Evolutionary conservation across 768 basidiomycete species (phyloP).

Genomic region (Cystobasidiopsis lactophilus): DNA sequence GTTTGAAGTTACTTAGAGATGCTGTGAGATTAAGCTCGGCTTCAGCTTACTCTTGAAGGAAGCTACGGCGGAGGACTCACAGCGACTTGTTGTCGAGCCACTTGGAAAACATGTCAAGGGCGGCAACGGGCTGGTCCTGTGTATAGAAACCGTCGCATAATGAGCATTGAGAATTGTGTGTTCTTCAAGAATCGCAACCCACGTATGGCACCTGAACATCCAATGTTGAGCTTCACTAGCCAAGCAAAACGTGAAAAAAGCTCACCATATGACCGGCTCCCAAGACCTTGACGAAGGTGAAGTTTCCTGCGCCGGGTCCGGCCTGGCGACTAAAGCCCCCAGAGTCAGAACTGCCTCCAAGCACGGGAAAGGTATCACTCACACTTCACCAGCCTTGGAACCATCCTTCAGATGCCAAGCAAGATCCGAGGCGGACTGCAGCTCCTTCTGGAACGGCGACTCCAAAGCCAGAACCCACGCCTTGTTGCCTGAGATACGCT

Average conservation of each 20-base stretch:
- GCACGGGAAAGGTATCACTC: slow-evolving; percentile 40
- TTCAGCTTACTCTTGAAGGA: too few relatives aligned
- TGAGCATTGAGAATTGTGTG: background rate
- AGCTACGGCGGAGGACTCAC: too few relatives aligned
- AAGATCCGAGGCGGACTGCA: slow-evolving; percentile 30
- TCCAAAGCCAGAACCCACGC: slow-evolving; percentile 5
- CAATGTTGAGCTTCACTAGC: background rate
- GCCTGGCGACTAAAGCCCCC: background rate
- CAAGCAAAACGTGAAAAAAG: background rate
- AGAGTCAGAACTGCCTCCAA: background rate
- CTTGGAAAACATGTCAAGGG: slow-evolving; percentile 36
- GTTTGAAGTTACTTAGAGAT: too few relatives aligned
- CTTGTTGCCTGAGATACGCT: slow-evolving; percentile 3
- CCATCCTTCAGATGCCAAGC: slow-evolving; percentile 39
- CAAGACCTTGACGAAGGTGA: slow-evolving; percentile 54
- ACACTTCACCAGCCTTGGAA: slow-evolving; percentile 42
- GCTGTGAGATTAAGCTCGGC: too few relatives aligned
- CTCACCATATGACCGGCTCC: slow-evolving; percentile 49
- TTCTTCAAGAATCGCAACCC: background rate
- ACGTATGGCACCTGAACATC: background rate
- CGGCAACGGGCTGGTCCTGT: slow-evolving; percentile 73
- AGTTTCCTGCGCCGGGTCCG: slow-evolving; percentile 10
- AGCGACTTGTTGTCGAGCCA: slow-evolving; percentile 28
- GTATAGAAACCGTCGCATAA: slow-evolving; percentile 29
- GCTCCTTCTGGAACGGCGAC: slow-evolving; percentile 33